Percentiles rank a stretch among this genome's conserved stretches.
phyloP scores from a whole-genome alignment of 2,329 filamentous ascomycete genomes.

The Sclerotinia minor region DNA sequence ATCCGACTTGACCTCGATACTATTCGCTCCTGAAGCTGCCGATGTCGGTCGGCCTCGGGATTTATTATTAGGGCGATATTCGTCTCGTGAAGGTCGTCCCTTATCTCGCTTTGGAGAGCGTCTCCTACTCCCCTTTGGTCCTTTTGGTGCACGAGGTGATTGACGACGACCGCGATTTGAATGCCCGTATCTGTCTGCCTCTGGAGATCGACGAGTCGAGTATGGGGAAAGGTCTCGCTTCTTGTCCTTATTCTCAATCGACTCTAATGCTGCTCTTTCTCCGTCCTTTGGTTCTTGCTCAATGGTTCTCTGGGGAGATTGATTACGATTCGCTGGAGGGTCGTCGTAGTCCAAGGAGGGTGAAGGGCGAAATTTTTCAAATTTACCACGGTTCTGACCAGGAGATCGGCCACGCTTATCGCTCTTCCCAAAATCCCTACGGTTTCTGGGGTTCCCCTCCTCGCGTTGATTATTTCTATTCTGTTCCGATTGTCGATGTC shows the following conservation, averaged over 20 bases:
- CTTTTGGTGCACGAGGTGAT: slow-evolving; percentile 38
- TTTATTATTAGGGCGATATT: slow-evolving; percentile 35
- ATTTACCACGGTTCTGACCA: slow-evolving; percentile 35
- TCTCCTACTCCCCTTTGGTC: slow-evolving; percentile 31
- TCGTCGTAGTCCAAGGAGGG: slow-evolving; percentile 27
- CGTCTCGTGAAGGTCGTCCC: slow-evolving; percentile 35
- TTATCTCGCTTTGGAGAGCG: slow-evolving; percentile 35
- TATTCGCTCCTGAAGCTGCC: slow-evolving; percentile 42
- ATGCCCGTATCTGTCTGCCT: slow-evolving; percentile 38
- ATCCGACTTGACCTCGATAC: slow-evolving; percentile 42
- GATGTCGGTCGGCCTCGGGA: slow-evolving; percentile 37
- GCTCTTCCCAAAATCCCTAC: slow-evolving; percentile 33
- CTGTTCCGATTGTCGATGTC: slow-evolving; percentile 37
- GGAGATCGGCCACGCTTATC: slow-evolving; percentile 39
- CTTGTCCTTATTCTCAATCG: slow-evolving; percentile 31
- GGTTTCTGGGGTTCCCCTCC: slow-evolving; percentile 35
- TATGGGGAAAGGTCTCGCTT: slow-evolving; percentile 33
- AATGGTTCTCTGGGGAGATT: slow-evolving; percentile 29
- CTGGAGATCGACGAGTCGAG: slow-evolving; percentile 34
- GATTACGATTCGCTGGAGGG: slow-evolving; percentile 26
- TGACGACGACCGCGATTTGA: slow-evolving; percentile 35
- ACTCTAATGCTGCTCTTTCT: slow-evolving; percentile 33
- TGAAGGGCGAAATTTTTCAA: slow-evolving; percentile 30
- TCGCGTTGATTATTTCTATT: slow-evolving; percentile 30
- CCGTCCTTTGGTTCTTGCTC: slow-evolving; percentile 30